Base-by-base conservation (phyloP, 768 basidiomycete genomes). In the Pleurotus cornucopiae region DNA sequence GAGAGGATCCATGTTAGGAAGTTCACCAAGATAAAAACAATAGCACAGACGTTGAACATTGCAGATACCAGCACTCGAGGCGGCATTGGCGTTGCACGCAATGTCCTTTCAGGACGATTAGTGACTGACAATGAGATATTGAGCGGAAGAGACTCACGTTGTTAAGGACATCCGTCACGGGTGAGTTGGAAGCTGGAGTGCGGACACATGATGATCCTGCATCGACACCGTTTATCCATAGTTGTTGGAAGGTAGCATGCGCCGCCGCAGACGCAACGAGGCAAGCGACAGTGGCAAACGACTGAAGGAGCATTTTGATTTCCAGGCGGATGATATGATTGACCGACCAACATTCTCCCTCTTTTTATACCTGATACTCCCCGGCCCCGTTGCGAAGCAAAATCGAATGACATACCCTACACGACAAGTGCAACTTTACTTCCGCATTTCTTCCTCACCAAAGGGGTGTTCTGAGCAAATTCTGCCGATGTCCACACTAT, bases 231-330 rank as follows among this genome's bases (percentile, higher is more conserved):
- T 78, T 77, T 49, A 80, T 71, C 79, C 80, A 81, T 48, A 82
- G 61, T 58, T 80, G 71, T 63, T 82, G 80, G 71, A 77, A 82
- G 3, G 80, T 81, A 26, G 80, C 76, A 62, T 81, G 79, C 4
- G 79, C 78, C 23, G 74, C 69, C n/a, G 63, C 78, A 46, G 71
- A 70, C 1, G 71, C 73, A 49, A 69, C 61, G 44, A 77, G 62
- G 11, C 69, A 65, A 9, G 72, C 73, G n/a, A 65, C 63, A 44
- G 71, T 57, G 34, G 68, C 58, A 23, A 69, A 56, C 21, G 62
- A 46, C 26, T 23, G 57, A 53, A 68, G 62, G 56, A 73, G 62
- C 72, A 75, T 72, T 45, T 53, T 59, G 52, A 13, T 11, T 21
- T 14, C 30, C 14, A 20, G 11, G 21, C 12, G 51, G 20, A 21